phyloP scores from a whole-genome alignment of 305 asterid genomes.

The Fraxinus sp. region DNA sequence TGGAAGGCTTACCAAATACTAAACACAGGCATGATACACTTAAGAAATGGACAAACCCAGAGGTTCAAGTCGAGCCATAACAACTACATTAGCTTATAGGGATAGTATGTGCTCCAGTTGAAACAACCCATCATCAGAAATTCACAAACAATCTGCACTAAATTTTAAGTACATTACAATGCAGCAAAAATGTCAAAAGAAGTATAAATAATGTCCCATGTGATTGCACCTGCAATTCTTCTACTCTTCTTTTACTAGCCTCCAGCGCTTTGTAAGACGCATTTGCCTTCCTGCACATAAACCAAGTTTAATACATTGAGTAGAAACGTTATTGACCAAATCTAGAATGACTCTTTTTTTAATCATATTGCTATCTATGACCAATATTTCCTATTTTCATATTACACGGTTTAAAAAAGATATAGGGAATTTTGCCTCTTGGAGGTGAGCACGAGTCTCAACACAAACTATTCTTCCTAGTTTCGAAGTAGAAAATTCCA shows the following conservation, averaged over 20 bases:
- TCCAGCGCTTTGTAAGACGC: background rate
- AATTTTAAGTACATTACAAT: background rate
- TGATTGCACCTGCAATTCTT: slow-evolving; percentile 21
- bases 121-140: background rate
- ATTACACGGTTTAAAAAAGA: background rate
- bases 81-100: background rate
- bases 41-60: background rate
- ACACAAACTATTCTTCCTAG: background rate
- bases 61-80: background rate
- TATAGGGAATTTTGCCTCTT: background rate
- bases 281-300: background rate
- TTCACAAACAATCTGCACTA: background rate
- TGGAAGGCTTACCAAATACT: background rate
- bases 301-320: too few relatives aligned
- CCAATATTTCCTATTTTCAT: background rate
- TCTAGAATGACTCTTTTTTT: background rate
- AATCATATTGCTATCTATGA: background rate
- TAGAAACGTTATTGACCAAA: background rate
- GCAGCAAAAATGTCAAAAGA: background rate
- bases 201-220: background rate
- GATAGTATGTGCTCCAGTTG: background rate
- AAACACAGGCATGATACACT: background rate
- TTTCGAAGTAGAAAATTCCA: background rate
- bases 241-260: background rate
- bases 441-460: background rate